Percentiles rank a stretch among this genome's conserved stretches.
Conservation (phyloP, 352 stramenopile species). For the Peronospora destructor region DNA sequence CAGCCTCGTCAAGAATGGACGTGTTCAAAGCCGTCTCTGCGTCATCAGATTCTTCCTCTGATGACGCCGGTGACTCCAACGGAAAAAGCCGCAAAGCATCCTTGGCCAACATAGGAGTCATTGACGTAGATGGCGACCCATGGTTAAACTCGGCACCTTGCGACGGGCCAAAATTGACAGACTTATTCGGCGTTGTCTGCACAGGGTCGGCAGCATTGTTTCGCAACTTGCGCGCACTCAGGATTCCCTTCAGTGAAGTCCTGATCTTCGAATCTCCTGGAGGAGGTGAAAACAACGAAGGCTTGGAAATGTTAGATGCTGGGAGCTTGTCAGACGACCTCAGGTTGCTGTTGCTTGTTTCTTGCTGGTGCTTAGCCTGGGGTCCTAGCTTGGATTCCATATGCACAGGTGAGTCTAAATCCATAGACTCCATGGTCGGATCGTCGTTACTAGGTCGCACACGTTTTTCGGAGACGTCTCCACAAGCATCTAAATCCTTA, state of each 20-base stretch:
- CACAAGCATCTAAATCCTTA: slow-evolving; percentile 12
- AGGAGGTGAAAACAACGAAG: slow-evolving; percentile 24
- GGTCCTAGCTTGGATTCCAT: slow-evolving; percentile 1
- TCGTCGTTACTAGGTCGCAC: slow-evolving; percentile 4
- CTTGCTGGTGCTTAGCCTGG: slow-evolving; percentile 1
- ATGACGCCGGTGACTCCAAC: slow-evolving; percentile 33
- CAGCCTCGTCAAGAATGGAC: slow-evolving; percentile 72
- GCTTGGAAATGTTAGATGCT: slow-evolving; percentile 7
- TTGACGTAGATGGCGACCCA: slow-evolving; percentile 75
- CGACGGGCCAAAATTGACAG: slow-evolving; percentile 77
- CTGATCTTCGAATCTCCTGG: slow-evolving; percentile 13
- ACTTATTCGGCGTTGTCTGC: slow-evolving; percentile 67
- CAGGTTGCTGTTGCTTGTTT: slow-evolving; percentile 2
- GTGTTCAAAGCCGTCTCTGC: slow-evolving; percentile 80
- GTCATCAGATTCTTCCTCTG: slow-evolving; percentile 55
- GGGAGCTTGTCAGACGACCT: slow-evolving; percentile 3
- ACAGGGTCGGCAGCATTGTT: slow-evolving; percentile 8
- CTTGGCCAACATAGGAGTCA: slow-evolving; percentile 71
- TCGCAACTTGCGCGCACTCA: slow-evolving; percentile 63
- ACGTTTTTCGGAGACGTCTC: slow-evolving; percentile 16
- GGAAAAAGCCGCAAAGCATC: slow-evolving; percentile 62
- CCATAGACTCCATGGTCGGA: slow-evolving; percentile 18
- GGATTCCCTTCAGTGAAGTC: slow-evolving; percentile 64
- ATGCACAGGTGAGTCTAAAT: slow-evolving; percentile 10
- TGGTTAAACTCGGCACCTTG: slow-evolving; percentile 75